Percentiles rank a stretch among this genome's conserved stretches.
phyloP scores from a whole-genome alignment of 2,329 filamentous ascomycete genomes.

The Aspergillus pseudoviridinutans region DNA sequence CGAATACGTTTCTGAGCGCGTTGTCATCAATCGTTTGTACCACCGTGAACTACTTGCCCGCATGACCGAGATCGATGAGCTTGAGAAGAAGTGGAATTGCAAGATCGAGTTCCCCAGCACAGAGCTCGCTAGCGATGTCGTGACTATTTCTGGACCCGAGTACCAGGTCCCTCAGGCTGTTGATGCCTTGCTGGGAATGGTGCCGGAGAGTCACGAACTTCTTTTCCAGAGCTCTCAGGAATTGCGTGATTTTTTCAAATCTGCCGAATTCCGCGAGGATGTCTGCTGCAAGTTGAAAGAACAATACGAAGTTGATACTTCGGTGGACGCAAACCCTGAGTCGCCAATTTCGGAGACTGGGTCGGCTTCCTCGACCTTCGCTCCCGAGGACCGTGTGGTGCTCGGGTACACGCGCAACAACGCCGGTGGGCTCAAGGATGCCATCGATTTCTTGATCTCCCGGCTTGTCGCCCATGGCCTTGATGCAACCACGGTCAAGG shows the following conservation, averaged over 20 bases:
- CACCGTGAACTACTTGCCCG: conserved; percentile 90
- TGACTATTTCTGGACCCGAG: conserved; percentile 92
- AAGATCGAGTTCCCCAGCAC: conserved; percentile 98
- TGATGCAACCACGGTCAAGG: conserved; percentile 82
- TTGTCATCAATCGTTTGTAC: conserved; percentile 90
- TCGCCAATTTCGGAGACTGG: conserved; percentile 30
- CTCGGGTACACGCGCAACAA: conserved; percentile 96
- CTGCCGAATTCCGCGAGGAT: conserved; percentile 73
- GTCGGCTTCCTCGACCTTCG: conserved; percentile 43
- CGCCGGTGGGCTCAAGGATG: conserved; percentile 88
- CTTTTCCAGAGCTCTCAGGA: conserved; percentile 72
- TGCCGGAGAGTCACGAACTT: conserved; percentile 91
- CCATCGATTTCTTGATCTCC: conserved; percentile 87
- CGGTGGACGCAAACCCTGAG: conserved; percentile 54
- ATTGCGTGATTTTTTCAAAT: conserved; percentile 76
- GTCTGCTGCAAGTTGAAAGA: conserved; percentile 78
- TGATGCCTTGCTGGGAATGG: conserved; percentile 95
- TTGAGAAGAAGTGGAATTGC: conserved; percentile 99
- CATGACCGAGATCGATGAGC: conserved; percentile 81
- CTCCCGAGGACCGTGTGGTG: conserved; percentile 54
- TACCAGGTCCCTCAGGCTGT: conserved; percentile 98
- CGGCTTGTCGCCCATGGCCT: conserved; percentile 83
- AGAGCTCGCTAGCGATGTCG: conserved; percentile 92
- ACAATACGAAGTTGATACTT: conserved; percentile 87
- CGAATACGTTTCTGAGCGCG: conserved; percentile 91